Conservation (phyloP, 2,329 filamentous ascomycete genomes). For the Trichocomaceae sp. region DNA sequence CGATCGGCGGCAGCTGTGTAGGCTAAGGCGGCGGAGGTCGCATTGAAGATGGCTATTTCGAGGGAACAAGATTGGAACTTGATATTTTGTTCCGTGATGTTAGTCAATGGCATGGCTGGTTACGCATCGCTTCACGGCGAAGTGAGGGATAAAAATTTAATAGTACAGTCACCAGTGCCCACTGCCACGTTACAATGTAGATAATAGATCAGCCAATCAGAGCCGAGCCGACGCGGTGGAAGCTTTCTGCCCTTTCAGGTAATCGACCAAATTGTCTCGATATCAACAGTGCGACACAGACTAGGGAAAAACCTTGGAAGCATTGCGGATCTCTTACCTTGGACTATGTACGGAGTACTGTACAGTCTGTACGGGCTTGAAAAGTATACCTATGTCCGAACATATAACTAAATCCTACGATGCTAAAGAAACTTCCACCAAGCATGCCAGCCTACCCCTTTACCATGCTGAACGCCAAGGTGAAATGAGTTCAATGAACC, state of each 20-base stretch:
- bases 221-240: not conserved
- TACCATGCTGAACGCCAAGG: not conserved
- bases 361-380: too few relatives aligned
- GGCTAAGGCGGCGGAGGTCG: conserved; percentile 40
- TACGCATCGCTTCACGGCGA: too few relatives aligned
- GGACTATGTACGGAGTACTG: too few relatives aligned
- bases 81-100: not conserved
- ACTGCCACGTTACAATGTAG: too few relatives aligned
- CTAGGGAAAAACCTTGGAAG: not conserved
- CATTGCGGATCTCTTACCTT: not conserved
- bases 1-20: conserved; percentile 37
- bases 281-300: not conserved
- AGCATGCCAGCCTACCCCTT: too few relatives aligned
- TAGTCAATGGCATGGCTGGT: not conserved
- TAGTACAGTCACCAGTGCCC: too few relatives aligned
- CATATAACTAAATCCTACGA: not conserved
- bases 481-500: not conserved
- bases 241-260: not conserved
- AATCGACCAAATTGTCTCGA: not conserved
- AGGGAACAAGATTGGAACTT: not conserved
- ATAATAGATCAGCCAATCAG: not conserved
- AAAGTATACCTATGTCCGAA: not conserved
- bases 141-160: too few relatives aligned
- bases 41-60: conserved; percentile 47
- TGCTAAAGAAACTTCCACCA: too few relatives aligned